phyloP scores from a whole-genome alignment of 176 grass and related monocot genomes.

The Rhynchospora tenuis region DNA sequence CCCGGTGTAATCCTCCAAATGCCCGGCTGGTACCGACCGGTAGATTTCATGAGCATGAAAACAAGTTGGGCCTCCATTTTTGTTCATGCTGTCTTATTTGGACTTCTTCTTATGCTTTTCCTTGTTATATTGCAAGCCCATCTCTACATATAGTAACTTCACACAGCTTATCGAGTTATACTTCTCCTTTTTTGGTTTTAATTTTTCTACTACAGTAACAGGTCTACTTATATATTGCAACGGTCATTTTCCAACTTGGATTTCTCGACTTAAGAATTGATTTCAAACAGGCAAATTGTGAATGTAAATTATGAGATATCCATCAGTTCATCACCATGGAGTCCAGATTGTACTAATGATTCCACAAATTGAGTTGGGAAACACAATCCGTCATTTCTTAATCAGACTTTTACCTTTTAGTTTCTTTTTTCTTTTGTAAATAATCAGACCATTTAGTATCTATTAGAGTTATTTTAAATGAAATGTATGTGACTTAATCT shows the following conservation, averaged over 20 bases:
- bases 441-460: no score
- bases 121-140: constrained; percentile 46
- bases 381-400: not conserved
- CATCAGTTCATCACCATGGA: not conserved
- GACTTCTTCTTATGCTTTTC: constrained; percentile 57
- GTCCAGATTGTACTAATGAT: not conserved
- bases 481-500: no score
- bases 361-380: not conserved
- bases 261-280: not conserved
- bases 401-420: not conserved
- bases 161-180: not conserved
- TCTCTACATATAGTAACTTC: constrained; percentile 48
- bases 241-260: not conserved
- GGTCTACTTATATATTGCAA: not conserved
- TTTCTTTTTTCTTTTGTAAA: not conserved
- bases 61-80: constrained; percentile 71
- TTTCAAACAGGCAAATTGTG: not conserved
- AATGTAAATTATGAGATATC: not conserved
- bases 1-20: constrained; percentile 75
- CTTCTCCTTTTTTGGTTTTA: not conserved
- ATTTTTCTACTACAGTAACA: not conserved
- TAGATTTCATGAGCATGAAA: constrained; percentile 75
- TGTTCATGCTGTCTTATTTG: constrained; percentile 68
- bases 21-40: constrained; percentile 65
- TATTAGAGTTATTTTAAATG: no score